Evolutionary conservation across 257 asterid species (phyloP).

Genomic region (Penstemon davidsonii): DNA sequence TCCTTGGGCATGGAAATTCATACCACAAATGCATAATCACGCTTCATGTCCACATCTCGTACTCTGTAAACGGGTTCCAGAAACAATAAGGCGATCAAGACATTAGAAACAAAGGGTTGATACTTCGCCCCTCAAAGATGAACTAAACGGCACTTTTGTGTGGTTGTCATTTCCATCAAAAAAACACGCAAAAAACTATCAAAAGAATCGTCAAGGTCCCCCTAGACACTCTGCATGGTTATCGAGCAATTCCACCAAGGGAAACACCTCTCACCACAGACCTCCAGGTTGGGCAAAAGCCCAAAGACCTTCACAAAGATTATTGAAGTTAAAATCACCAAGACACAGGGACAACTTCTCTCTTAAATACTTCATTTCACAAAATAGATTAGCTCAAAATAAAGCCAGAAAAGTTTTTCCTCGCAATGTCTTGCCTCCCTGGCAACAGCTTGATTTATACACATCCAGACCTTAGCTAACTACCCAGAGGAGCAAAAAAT

Average conservation of each 20-base stretch:
- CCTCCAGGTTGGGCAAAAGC: conserved; percentile 61
- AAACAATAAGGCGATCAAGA: conserved; percentile 65
- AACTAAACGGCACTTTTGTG: conserved; percentile 56
- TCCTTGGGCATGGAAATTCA: conserved; percentile 12
- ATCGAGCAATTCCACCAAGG: conserved; percentile 59
- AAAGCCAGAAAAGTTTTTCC: conserved; percentile 19
- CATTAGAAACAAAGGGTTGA: conserved; percentile 59
- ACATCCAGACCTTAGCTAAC: conserved; percentile 16
- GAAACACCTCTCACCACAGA: conserved; percentile 64
- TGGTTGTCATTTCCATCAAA: conserved; percentile 63
- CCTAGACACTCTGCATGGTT: conserved; percentile 49
- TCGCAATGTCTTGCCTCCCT: conserved; percentile 19
- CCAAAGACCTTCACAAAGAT: conserved; percentile 68
- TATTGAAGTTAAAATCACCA: conserved; percentile 47
- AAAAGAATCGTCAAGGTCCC: conserved; percentile 55
- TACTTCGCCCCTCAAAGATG: conserved; percentile 63
- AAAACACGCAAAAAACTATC: conserved; percentile 54
- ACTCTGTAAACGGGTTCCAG: conserved; percentile 75
- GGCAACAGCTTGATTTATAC: conserved; percentile 2
- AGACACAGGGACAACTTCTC: conserved; percentile 39
- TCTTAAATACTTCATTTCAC: conserved; percentile 31
- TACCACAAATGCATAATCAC: conserved; percentile 71
- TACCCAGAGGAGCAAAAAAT: not conserved
- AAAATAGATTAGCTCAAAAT: conserved; percentile 20
- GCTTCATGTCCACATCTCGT: conserved; percentile 79